Evolutionary conservation across 345 rosid species (phyloP), one percentile per base, ranked within the genome.

Genomic region (Zanthoxylum bungeanum): DNA sequence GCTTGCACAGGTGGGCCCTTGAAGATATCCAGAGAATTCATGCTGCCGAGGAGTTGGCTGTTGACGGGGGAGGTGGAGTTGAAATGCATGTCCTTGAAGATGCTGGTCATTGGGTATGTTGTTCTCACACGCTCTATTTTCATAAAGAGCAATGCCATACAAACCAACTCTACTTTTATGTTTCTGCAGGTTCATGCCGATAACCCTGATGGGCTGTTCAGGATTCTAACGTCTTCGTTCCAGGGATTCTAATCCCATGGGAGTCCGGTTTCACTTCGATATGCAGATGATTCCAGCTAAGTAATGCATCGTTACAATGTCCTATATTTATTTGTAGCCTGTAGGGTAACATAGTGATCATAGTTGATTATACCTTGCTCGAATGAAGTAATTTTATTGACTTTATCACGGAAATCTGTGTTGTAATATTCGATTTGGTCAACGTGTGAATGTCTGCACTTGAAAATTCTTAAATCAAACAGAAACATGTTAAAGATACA

Each of bases 51-150:
- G 89, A 86, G 87, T 72, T 85, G n/a, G 95, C 97, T 59, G 76
- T 87, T 57, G 97, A 92, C 22, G 92, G 89, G 70, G 98, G 97
- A 8, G 93, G 93, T 14, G 97, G 97, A 51, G 95, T 89, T 44
- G 92, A 92, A 78, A 92, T 94, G 97, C 97, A 94, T 75, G 98
- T 92, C 76, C 91, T 94, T 31, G 98, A 92, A 85, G 97, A 92
- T 60, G 98, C 97, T 6, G 97, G 98, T 12, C 97, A 94, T 69
- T 94, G 97, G 98, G 97, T 94, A 87, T 71, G 65, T 78, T 70
- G 10, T 51, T 27, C 6, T 30, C 71, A 52, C 78, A 28, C 44
- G 36, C 50, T 70, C 61, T 77, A 22, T 40, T 73, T 59, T 64
- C 12, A 1, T 4, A 14, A 1, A 24, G 1, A 25, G 66, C 40